phyloP scores from a whole-genome alignment of 257 asterid species.

The Avicennia marina region DNA sequence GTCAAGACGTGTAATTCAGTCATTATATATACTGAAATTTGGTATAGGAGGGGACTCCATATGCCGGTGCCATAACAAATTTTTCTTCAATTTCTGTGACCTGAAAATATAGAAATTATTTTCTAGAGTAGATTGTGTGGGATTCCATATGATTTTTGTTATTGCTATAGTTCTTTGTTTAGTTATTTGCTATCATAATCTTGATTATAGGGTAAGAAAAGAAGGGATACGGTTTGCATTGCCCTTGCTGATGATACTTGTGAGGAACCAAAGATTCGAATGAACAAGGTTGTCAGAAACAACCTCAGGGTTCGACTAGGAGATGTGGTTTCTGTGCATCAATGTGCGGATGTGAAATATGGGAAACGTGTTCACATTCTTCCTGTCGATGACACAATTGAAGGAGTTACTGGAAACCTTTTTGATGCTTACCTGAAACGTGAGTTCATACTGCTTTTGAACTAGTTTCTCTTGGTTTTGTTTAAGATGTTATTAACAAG shows the following conservation, averaged over 20 bases:
- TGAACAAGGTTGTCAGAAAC: conserved; percentile 70
- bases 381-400: conserved; percentile 60
- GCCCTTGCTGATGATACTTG: conserved; percentile 70
- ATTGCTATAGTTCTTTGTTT: neutral
- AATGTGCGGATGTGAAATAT: conserved; percentile 56
- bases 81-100: neutral
- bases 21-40: too few species aligned
- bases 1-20: too few species aligned
- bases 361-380: conserved; percentile 57
- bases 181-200: neutral
- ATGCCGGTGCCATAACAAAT: neutral
- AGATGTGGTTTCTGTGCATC: conserved; percentile 71
- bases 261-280: conserved; percentile 57
- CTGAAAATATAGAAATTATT: too few species aligned
- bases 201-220: conserved; percentile 51
- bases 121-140: neutral
- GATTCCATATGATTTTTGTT: too few species aligned
- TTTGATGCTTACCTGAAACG: conserved; percentile 65
- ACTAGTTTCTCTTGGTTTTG: too few species aligned
- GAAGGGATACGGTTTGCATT: conserved; percentile 62
- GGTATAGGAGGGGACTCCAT: neutral
- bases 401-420: conserved; percentile 65
- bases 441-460: conserved; percentile 26
- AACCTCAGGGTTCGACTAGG: conserved; percentile 64
- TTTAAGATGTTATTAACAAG: too few species aligned